These are phyloP conservation scores for Dispira simplex DNA, from an alignment of 192 early-diverging fungal species.

Conservation along the genomic window DNA sequence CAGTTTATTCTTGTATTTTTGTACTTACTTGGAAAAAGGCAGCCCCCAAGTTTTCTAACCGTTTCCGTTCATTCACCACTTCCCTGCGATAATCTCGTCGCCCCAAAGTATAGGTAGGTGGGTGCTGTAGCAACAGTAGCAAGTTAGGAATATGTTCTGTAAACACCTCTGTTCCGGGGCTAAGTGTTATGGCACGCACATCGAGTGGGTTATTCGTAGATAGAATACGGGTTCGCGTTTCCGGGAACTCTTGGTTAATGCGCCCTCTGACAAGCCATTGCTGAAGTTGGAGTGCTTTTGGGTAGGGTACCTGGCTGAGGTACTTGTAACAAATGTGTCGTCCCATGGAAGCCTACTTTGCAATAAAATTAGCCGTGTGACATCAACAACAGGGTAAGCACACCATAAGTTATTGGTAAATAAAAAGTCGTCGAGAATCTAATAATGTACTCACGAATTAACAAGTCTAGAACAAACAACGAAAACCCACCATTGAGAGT, in stretches of 20 bases:
- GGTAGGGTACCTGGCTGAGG: constrained; percentile 35
- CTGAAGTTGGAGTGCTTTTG: constrained; percentile 40
- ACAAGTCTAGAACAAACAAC: too few species aligned
- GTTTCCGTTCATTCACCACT: constrained; percentile 26
- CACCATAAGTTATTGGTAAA: too few species aligned
- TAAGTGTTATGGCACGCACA: background rate
- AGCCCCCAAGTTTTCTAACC: constrained; percentile 45
- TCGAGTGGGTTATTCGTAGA: background rate
- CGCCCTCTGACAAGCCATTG: constrained; percentile 33
- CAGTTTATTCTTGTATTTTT: too few species aligned
- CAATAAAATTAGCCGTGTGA: too few species aligned
- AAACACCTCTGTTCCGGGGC: background rate
- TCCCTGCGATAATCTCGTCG: constrained; percentile 52
- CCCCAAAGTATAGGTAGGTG: constrained; percentile 85
- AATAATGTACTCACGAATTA: too few species aligned
- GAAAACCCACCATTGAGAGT: too few species aligned
- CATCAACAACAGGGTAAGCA: too few species aligned
- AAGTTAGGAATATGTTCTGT: constrained; percentile 26
- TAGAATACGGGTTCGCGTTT: too few species aligned
- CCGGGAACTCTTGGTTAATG: constrained; percentile 23
- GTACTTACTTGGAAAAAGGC: constrained; percentile 43
- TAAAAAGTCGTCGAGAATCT: too few species aligned
- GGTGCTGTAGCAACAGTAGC: constrained; percentile 64
- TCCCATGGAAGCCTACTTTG: too few species aligned
- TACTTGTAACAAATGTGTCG: constrained; percentile 24